Evolutionary conservation across 345 rosid genomes (phyloP), one percentile per base, ranked within the genome.

Genomic region (Turnera subulata): DNA sequence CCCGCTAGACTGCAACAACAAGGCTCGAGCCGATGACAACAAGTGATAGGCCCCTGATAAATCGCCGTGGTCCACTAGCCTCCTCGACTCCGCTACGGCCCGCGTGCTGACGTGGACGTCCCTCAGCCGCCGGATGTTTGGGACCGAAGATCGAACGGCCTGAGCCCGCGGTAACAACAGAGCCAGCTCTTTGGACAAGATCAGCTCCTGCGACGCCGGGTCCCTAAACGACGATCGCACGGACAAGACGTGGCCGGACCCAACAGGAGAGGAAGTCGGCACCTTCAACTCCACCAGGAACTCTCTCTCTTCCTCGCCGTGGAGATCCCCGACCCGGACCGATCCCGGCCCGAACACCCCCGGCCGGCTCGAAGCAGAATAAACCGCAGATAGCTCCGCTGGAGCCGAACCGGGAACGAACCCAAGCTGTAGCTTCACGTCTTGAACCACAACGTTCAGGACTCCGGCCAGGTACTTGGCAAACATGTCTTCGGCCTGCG

Each of bases 51-150:
- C 94, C 25, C 82, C 89, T 6, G 82, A 58, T 15, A 76, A 71
- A 26, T 88, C 80, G 55, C 68, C 64, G 5, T 68, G 75, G 47
- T 84, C 88, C 2, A 81, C 63, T 25, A 88, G 49, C 60, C 94
- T 74, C 19, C 89, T 80, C 13, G 94, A 80, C 73, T 91, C 96
- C 0, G 89, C 97, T 0, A 85, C 55, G 0, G 96, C 91, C n/a
- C 94, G 79, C 1, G 78, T 83, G 65, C 77, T 75, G 53, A 88
- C 75, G 78, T 88, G 96, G 77, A 88, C 79, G 50, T 73, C 81
- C 52, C 81, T 82, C 24, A 88, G 65, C 78, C 95, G 86, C 65
- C 67, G 58, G 74, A 85, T 78, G 53, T 58, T 47, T 0, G 84
- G 78, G 0, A 67, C 32, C 1, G 86, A 59, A 0, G 85, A 84